Percentiles rank a stretch among this genome's conserved stretches.
Evolutionary conservation across 2,329 filamentous ascomycete species (phyloP).

Genomic region (Penicillium brasilianum): DNA sequence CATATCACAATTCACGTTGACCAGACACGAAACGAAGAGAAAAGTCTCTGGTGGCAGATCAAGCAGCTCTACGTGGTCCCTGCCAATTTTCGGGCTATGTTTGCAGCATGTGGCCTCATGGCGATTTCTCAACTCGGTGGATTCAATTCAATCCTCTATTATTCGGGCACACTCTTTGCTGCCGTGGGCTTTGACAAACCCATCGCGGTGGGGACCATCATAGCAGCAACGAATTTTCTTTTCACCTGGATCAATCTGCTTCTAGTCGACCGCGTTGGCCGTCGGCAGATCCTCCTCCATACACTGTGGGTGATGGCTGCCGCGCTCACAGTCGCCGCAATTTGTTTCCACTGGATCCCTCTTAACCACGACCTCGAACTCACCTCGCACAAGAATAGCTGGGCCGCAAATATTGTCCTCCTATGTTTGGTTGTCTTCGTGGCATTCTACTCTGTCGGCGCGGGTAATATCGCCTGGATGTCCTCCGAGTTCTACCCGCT

Average conservation of each 20-base stretch:
- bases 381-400: no score
- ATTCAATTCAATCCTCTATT: conserved; percentile 45
- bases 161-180: background rate
- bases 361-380: background rate
- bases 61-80: conserved; percentile 54
- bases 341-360: background rate
- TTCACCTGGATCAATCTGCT: background rate
- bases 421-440: background rate
- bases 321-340: background rate
- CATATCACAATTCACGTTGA: conserved; percentile 45
- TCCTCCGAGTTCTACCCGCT: background rate
- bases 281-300: background rate
- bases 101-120: conserved; percentile 55
- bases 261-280: background rate
- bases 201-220: background rate
- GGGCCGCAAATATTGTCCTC: background rate
- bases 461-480: background rate
- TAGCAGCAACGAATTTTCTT: background rate
- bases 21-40: conserved; percentile 42
- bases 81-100: conserved; percentile 52
- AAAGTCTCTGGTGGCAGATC: conserved; percentile 47
- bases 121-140: conserved; percentile 53
- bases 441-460: background rate
- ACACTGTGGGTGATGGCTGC: background rate
- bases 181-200: background rate